Conservation (phyloP, 495 filamentous ascomycete species). For the Cercophora scortea region DNA sequence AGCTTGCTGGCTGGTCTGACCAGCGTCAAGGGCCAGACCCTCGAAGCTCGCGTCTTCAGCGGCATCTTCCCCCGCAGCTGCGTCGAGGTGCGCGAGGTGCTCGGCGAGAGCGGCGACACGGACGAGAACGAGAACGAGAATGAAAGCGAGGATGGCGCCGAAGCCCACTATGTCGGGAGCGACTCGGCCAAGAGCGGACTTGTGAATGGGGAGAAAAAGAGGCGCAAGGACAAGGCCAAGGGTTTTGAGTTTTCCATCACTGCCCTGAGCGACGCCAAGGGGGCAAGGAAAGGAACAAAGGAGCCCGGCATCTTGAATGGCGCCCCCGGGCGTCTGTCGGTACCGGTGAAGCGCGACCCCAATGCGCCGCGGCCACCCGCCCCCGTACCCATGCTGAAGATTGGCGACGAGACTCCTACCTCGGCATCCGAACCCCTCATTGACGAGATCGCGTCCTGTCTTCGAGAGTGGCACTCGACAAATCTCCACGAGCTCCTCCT, state of each 20-base stretch:
- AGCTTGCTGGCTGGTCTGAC: slow-evolving; percentile 89
- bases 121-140: slow-evolving; percentile 27
- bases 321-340: slow-evolving; percentile 25
- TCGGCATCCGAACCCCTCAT: slow-evolving; percentile 85
- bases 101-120: slow-evolving; percentile 51
- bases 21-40: slow-evolving; percentile 81
- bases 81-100: slow-evolving; percentile 70
- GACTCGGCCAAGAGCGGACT: slow-evolving; percentile 42
- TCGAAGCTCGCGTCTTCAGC: slow-evolving; percentile 92
- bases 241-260: slow-evolving; percentile 4
- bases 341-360: slow-evolving; percentile 40
- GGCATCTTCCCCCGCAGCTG: slow-evolving; percentile 93
- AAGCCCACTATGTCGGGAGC: slow-evolving; percentile 22
- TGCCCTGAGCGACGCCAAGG: slow-evolving; percentile 1
- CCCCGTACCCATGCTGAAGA: slow-evolving; percentile 93
- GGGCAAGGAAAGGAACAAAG: slow-evolving; percentile 15
- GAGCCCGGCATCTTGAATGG: slow-evolving; percentile 17
- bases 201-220: slow-evolving; percentile 18
- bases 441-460: slow-evolving; percentile 92
- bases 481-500: slow-evolving; percentile 93
- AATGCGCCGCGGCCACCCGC: slow-evolving; percentile 72
- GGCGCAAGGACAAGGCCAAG: slow-evolving; percentile 18
- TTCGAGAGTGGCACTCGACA: slow-evolving; percentile 96
- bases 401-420: slow-evolving; percentile 91
- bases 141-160: slow-evolving; percentile 20